A percentile compares a stretch with the other conserved stretches of the same genome.
Evolutionary conservation across 2,329 filamentous ascomycete species (phyloP).

Genomic region (Cordyceps javanica): DNA sequence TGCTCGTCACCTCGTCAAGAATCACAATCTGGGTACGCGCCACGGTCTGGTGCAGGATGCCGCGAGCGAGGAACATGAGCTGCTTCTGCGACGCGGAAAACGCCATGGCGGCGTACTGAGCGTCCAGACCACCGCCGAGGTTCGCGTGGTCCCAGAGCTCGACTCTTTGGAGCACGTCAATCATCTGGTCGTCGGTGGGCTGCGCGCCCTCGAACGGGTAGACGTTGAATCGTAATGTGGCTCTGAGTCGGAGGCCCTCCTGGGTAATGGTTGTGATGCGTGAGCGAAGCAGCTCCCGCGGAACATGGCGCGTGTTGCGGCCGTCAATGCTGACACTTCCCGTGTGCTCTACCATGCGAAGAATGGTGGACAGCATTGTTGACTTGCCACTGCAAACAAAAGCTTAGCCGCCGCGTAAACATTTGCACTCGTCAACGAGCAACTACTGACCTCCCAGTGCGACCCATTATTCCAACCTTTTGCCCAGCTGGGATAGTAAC

Average conservation of each 20-base stretch:
- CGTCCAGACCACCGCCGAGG: constrained; percentile 27
- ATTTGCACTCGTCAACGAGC: background rate
- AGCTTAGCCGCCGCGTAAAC: background rate
- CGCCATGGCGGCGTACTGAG: background rate
- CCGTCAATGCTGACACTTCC: constrained; percentile 14
- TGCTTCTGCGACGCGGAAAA: background rate
- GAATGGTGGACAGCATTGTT: background rate
- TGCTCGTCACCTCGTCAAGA: constrained; percentile 8
- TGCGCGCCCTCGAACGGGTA: background rate
- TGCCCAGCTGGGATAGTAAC: background rate
- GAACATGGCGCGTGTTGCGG: background rate
- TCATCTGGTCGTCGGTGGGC: background rate
- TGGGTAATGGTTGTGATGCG: constrained; percentile 24
- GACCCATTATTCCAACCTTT: background rate
- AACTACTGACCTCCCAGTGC: constrained; percentile 5
- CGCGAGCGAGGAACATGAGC: constrained; percentile 1
- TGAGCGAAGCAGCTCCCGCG: constrained; percentile 16
- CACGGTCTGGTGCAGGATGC: background rate
- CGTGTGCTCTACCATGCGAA: constrained; percentile 1
- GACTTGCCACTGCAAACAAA: constrained; percentile 3
- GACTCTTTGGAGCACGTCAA: background rate
- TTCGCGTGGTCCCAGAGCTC: constrained; percentile 23
- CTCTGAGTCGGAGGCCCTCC: constrained; percentile 16
- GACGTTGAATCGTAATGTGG: constrained; percentile 3
- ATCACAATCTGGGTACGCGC: background rate